Percentiles rank a stretch among this genome's conserved stretches.
These are phyloP conservation scores for Amylostereum areolatum DNA, from an alignment of 1,284 basidiomycete species.

Conservation along the genomic window DNA sequence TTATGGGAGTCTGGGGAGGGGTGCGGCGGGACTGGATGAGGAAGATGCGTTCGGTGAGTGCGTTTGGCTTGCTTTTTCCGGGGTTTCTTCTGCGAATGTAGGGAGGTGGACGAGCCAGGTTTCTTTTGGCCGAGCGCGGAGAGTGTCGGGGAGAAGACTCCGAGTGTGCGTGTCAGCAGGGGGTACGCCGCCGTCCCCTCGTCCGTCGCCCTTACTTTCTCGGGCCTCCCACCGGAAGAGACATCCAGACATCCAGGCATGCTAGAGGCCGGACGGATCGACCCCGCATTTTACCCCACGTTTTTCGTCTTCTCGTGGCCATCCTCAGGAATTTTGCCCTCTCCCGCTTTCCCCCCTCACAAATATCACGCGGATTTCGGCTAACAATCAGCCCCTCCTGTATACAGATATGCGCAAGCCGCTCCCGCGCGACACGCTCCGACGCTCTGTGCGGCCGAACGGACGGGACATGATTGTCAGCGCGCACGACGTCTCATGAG, in stretches of 20 bases:
- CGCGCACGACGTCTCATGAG: constrained; percentile 59
- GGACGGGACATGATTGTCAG: constrained; percentile 71
- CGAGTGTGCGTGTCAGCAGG: too few species aligned
- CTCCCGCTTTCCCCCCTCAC: too few species aligned
- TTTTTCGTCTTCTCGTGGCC: background rate
- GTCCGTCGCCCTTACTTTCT: too few species aligned
- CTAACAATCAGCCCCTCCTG: constrained; percentile 7
- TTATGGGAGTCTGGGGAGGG: constrained; percentile 71
- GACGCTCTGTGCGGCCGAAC: constrained; percentile 63
- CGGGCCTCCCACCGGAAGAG: too few species aligned
- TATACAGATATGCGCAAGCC: constrained; percentile 83
- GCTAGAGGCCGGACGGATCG: too few species aligned
- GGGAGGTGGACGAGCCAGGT: background rate
- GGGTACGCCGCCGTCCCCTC: too few species aligned
- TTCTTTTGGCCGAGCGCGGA: too few species aligned
- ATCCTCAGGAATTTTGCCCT: too few species aligned
- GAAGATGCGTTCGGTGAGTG: constrained; percentile 87
- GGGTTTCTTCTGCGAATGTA: background rate
- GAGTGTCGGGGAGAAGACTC: too few species aligned
- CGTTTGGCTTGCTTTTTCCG: background rate
- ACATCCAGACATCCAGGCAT: too few species aligned
- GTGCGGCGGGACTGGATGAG: constrained; percentile 69
- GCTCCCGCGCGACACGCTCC: constrained; percentile 55
- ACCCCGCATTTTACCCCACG: too few species aligned
- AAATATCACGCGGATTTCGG: too few species aligned